Conservation (phyloP, 331 rosid species). For the Cydonia oblonga region DNA sequence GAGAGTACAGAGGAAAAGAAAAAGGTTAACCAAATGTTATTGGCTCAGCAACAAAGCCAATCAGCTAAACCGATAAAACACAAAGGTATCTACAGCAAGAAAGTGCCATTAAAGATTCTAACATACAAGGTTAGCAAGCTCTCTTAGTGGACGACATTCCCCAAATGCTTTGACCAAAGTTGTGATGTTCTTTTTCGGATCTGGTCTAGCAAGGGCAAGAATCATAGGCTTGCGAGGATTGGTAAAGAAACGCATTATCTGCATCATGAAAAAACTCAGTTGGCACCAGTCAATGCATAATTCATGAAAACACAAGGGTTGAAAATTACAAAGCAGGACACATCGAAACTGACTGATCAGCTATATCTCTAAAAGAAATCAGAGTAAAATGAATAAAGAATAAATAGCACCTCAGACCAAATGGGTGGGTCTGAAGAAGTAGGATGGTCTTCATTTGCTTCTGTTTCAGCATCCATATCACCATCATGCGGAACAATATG, state of each 20-base stretch:
- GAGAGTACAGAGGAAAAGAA: slow-evolving; percentile 9
- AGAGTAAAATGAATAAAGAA: slow-evolving; percentile 19
- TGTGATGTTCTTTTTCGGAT: slow-evolving; percentile 97
- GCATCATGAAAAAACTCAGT: slow-evolving; percentile 23
- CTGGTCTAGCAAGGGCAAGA: slow-evolving; percentile 98
- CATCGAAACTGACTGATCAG: slow-evolving; percentile 5
- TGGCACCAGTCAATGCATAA: slow-evolving; percentile 18
- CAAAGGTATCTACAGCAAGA: slow-evolving; percentile 13
- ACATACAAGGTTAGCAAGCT: slow-evolving; percentile 93
- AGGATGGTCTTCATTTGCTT: slow-evolving; percentile 77
- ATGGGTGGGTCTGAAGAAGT: slow-evolving; percentile 82
- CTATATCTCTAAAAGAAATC: slow-evolving; percentile 12
- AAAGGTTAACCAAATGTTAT: background rate
- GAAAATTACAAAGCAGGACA: slow-evolving; percentile 8
- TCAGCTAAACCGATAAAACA: slow-evolving; percentile 12
- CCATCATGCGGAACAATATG: slow-evolving; percentile 85
- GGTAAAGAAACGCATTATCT: slow-evolving; percentile 96
- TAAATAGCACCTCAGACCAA: slow-evolving; percentile 79
- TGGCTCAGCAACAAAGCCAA: slow-evolving; percentile 16
- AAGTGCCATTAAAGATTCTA: slow-evolving; percentile 7
- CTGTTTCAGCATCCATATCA: slow-evolving; percentile 78
- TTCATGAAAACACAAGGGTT: background rate
- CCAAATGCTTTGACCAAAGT: slow-evolving; percentile 98
- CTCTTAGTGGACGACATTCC: slow-evolving; percentile 91
- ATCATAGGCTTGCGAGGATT: slow-evolving; percentile 97